phyloP scores from a whole-genome alignment of 2,329 filamentous ascomycete species.

The Ceratocystis harringtonii region DNA sequence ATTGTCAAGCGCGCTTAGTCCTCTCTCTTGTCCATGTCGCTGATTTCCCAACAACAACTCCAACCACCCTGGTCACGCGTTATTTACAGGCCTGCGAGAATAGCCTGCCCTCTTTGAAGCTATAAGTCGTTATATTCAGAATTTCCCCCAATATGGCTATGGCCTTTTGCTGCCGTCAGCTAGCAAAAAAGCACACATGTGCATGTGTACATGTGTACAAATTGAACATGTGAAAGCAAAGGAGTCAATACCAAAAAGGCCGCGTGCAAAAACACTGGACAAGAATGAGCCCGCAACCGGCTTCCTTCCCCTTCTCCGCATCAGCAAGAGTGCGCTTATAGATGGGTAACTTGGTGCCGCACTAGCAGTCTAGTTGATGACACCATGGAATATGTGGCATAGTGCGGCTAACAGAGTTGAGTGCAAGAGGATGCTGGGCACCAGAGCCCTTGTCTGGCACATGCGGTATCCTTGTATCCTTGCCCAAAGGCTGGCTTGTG shows the following conservation, averaged over 20 bases:
- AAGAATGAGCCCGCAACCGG: not conserved
- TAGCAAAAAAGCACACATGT: not conserved
- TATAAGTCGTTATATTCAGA: not conserved
- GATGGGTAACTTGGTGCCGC: too few relatives aligned
- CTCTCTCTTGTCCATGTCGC: not conserved
- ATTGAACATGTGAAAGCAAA: not conserved
- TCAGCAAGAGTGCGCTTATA: too few relatives aligned
- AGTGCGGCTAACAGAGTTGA: not conserved
- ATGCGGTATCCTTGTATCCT: not conserved
- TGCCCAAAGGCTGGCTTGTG: not conserved
- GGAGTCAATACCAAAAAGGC: not conserved
- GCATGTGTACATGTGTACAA: not conserved
- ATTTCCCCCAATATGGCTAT: not conserved
- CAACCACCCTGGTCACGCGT: not conserved
- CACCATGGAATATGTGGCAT: not conserved
- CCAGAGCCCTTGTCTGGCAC: not conserved
- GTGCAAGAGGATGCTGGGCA: not conserved
- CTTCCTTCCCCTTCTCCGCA: too few relatives aligned
- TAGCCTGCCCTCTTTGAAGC: too few relatives aligned
- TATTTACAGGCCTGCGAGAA: not conserved
- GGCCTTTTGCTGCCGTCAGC: not conserved
- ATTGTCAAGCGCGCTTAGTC: not conserved
- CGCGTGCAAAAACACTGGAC: not conserved
- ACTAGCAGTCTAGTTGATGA: too few relatives aligned
- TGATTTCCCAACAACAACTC: not conserved